A percentile compares a stretch with the other conserved stretches of the same genome.
Conservation (phyloP, 805 yeast species). For the Candida glaebosa region DNA sequence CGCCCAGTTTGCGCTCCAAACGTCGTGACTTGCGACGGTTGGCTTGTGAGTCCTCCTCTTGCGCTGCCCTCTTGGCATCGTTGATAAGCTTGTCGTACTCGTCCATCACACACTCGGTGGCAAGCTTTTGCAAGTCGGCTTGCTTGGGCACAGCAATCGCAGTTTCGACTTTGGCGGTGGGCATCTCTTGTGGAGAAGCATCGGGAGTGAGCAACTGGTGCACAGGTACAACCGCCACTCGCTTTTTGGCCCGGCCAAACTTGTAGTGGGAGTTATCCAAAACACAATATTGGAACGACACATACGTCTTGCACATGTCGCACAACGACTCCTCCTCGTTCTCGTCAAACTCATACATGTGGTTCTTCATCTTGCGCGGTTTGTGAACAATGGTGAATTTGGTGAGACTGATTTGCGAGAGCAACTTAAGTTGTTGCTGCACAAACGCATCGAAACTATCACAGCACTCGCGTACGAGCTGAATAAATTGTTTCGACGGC, state of each 20-base stretch:
- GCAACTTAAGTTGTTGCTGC: slow-evolving; percentile 16
- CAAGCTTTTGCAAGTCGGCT: slow-evolving; percentile 7
- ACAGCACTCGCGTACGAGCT: slow-evolving; percentile 25
- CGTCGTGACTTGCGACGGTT: slow-evolving; percentile 10
- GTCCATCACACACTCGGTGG: slow-evolving; percentile 11
- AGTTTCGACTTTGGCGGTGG: neutral
- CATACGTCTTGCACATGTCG: slow-evolving; percentile 45
- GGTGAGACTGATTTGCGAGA: slow-evolving; percentile 15
- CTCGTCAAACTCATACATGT: slow-evolving; percentile 10
- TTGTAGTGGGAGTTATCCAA: slow-evolving; percentile 20
- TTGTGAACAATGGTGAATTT: slow-evolving; percentile 10
- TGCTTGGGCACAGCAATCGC: slow-evolving; percentile 3
- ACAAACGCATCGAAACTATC: slow-evolving; percentile 23
- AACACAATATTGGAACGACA: slow-evolving; percentile 46
- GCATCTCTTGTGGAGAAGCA: slow-evolving; percentile 28
- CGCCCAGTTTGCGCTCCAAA: slow-evolving; percentile 1
- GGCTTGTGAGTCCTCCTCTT: slow-evolving; percentile 3
- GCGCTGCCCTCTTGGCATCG: slow-evolving; percentile 16
- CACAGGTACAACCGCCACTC: slow-evolving; percentile 11
- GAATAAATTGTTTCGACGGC: slow-evolving; percentile 8
- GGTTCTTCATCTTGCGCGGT: slow-evolving; percentile 9
- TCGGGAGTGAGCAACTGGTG: slow-evolving; percentile 36
- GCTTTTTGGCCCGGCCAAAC: slow-evolving; percentile 4
- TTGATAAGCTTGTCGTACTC: slow-evolving; percentile 16
- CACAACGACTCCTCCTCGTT: slow-evolving; percentile 47